Evolutionary conservation across 805 yeast genomes (phyloP).

Genomic region (Debaryomyces tyrocola): DNA sequence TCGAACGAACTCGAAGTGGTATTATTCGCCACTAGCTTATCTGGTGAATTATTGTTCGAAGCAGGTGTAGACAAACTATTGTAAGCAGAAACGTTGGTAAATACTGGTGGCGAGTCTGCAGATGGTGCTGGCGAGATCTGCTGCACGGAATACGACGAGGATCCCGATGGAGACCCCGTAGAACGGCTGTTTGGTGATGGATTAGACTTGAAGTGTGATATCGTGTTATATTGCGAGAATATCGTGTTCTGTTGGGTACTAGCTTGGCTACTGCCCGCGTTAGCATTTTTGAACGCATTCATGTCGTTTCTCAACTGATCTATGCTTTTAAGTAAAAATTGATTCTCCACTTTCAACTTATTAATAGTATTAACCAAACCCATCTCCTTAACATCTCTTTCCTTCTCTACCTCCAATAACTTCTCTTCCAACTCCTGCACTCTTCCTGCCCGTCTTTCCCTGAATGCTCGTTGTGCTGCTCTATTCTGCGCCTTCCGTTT

Average conservation of each 20-base stretch:
- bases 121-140: conserved; percentile 57
- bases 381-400: conserved; percentile 59
- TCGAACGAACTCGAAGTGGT: conserved; percentile 29
- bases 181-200: conserved; percentile 14
- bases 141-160: conserved; percentile 37
- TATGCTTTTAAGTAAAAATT: conserved; percentile 37
- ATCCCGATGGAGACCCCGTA: conserved; percentile 27
- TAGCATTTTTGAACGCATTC: conserved; percentile 14
- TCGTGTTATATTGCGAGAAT: not conserved
- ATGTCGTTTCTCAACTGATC: conserved; percentile 43
- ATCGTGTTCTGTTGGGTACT: not conserved
- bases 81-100: conserved; percentile 6
- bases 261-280: not conserved
- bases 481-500: conserved; percentile 89
- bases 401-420: conserved; percentile 66
- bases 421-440: conserved; percentile 76
- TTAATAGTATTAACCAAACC: conserved; percentile 52
- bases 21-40: conserved; percentile 4
- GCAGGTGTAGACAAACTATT: conserved; percentile 10
- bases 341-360: conserved; percentile 47
- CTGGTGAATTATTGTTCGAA: conserved; percentile 12
- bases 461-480: conserved; percentile 90
- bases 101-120: conserved; percentile 44
- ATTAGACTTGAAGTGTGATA: conserved; percentile 8
- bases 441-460: conserved; percentile 82